Evolutionary conservation across 176 grass and related monocot species (phyloP).

Genomic region (Chloris gayana): DNA sequence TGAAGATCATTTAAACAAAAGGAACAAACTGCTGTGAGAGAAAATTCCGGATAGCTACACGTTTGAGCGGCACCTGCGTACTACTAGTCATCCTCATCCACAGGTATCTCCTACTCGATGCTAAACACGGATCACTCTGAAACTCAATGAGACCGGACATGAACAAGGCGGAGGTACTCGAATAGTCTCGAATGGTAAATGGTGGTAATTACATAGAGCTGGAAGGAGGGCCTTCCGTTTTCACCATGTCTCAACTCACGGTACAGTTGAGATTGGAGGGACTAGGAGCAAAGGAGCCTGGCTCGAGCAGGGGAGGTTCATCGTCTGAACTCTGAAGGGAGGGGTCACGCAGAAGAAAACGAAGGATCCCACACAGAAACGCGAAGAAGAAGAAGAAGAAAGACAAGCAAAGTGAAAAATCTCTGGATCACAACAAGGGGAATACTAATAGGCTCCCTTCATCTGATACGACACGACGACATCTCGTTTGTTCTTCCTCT

Average conservation of each 20-base stretch:
- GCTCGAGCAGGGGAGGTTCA: slow-evolving; percentile 8
- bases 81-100: too few relatives aligned
- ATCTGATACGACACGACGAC: slow-evolving; percentile 15
- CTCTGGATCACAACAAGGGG: slow-evolving; percentile 40
- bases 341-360: background rate
- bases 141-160: background rate
- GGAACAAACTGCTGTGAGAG: background rate
- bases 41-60: background rate
- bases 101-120: too few relatives aligned
- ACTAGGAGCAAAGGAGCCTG: background rate
- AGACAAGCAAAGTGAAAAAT: background rate
- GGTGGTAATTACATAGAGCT: slow-evolving; percentile 32
- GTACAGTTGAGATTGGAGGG: background rate
- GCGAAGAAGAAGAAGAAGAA: background rate
- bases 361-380: slow-evolving; percentile 27
- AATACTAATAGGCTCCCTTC: slow-evolving; percentile 47
- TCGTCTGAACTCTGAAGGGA: background rate
- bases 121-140: too few relatives aligned
- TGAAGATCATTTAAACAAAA: background rate
- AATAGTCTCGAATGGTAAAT: slow-evolving; percentile 17
- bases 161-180: background rate
- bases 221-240: background rate
- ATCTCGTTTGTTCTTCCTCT: background rate
- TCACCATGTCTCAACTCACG: slow-evolving; percentile 8
- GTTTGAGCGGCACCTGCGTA: too few relatives aligned